These are phyloP conservation scores for Fusarium hainanense DNA, from an alignment of 2,329 filamentous ascomycete genomes.

Conservation along the genomic window DNA sequence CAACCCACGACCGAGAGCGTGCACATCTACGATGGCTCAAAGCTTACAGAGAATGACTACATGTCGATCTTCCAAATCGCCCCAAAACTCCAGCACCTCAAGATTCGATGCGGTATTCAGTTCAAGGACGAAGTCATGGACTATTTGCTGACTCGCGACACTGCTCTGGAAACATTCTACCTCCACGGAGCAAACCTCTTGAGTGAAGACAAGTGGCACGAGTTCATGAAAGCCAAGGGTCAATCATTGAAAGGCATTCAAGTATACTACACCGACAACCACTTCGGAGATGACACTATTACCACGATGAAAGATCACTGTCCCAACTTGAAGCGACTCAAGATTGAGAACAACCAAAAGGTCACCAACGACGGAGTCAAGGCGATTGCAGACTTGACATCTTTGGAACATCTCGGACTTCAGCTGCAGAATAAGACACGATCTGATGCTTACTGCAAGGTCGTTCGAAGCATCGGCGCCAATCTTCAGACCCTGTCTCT, in stretches of 20 bases:
- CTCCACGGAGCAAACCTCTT: slow-evolving; percentile 88
- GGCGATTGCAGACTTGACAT: slow-evolving; percentile 69
- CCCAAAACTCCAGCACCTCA: slow-evolving; percentile 74
- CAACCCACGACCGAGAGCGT: slow-evolving; percentile 63
- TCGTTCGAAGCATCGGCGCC: slow-evolving; percentile 71
- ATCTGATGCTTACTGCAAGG: slow-evolving; percentile 66
- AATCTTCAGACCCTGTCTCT: slow-evolving; percentile 83
- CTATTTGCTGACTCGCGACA: slow-evolving; percentile 79
- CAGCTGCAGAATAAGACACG: slow-evolving; percentile 69
- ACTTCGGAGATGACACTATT: slow-evolving; percentile 79
- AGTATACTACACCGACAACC: slow-evolving; percentile 84
- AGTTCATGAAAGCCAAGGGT: slow-evolving; percentile 75
- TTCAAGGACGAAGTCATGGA: slow-evolving; percentile 88
- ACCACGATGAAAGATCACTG: slow-evolving; percentile 71
- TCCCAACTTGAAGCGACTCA: slow-evolving; percentile 77
- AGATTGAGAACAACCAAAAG: slow-evolving; percentile 83
- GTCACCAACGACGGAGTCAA: slow-evolving; percentile 74
- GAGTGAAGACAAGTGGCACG: slow-evolving; percentile 78
- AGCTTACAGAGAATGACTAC: slow-evolving; percentile 80
- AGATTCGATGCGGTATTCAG: slow-evolving; percentile 87
- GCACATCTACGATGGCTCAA: slow-evolving; percentile 68
- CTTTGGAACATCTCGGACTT: slow-evolving; percentile 80
- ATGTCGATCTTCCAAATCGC: slow-evolving; percentile 82
- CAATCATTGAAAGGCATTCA: slow-evolving; percentile 73
- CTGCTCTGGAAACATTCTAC: slow-evolving; percentile 76